Evolutionary conservation across 2,329 filamentous ascomycete genomes (phyloP).

Genomic region (Alternaria conjuncta): DNA sequence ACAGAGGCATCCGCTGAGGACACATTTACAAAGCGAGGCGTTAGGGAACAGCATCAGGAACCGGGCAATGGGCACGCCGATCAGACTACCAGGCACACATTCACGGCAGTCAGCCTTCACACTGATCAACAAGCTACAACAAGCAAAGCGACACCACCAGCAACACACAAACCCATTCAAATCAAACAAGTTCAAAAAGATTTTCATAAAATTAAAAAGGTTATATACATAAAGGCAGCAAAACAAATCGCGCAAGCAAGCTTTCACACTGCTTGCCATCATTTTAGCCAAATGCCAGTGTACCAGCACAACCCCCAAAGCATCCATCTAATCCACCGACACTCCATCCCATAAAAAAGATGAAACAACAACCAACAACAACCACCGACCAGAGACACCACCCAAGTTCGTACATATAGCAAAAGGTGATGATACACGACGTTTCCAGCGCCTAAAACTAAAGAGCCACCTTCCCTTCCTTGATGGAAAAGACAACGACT

Average conservation of each 20-base stretch:
- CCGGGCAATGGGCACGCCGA: background rate
- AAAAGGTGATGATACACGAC: conserved; percentile 40
- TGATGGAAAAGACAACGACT: conserved; percentile 4
- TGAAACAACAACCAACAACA: background rate
- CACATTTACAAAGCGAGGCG: conserved; percentile 2
- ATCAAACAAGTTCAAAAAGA: background rate
- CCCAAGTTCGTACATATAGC: conserved; percentile 23
- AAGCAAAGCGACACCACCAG: background rate
- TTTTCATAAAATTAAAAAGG: conserved; percentile 24
- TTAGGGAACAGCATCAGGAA: background rate
- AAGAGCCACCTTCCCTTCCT: conserved; percentile 10
- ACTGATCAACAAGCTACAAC: rapidly evolving
- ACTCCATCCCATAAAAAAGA: conserved; percentile 12
- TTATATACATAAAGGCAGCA: conserved; percentile 17
- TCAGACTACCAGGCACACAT: background rate
- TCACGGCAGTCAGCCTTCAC: background rate
- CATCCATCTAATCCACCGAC: conserved; percentile 20
- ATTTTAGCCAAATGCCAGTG: conserved; percentile 14
- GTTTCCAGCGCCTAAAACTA: conserved; percentile 33
- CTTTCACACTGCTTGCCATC: conserved; percentile 12
- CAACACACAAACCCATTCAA: background rate
- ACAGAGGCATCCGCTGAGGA: background rate
- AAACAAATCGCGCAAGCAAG: conserved; percentile 4
- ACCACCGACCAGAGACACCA: conserved; percentile 19
- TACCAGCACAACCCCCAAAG: conserved; percentile 26